Evolutionary conservation across 441 rosid species (phyloP), one percentile per base, ranked within the genome.

Genomic region (Bruguiera hainesii): DNA sequence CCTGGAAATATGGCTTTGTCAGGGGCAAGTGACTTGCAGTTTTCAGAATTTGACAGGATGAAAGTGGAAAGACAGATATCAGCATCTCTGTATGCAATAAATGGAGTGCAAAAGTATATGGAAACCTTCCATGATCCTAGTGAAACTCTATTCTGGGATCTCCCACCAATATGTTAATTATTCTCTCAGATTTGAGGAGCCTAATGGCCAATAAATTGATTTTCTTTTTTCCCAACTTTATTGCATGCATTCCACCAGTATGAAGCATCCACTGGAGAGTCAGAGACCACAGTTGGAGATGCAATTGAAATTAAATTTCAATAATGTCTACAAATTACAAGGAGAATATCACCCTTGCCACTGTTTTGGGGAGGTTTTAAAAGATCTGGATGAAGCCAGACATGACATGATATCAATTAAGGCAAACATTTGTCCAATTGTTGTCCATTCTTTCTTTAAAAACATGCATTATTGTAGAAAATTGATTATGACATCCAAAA

Each of bases 31-130:
- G 63, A 68, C 26, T 33, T 46, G 15, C 82, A 83, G 60, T 82
- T 88, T 53, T 68, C 91, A 48, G 90, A 85, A 73, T 89, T 89
- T 31, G 83, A 86, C 7, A 82, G 90, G 76, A 83, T 86, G 84
- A 87, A 82, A 72, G 86, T 87, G 35, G 95, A 89, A 62, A 83
- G 95, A 67, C 85, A 85, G 72, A 85, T 83, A 57, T 86, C 95
- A 29, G 95, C 95, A 58, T 85, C 90, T 7, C 72, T 85, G 42
- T 87, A 83, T 70, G 95, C 91, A 18, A 85, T 89, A 39, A 85
- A 82, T 66, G 95, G 95, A 15, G 74, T 89, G 33, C 90, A 89
- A 64, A 91, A 86, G 80, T 83, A 72, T 29, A 82, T 86, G 78
- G 86, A 83, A 25, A 71, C 80, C 25, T 64, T 79, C 61, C 69